Evolutionary conservation across 2,329 filamentous ascomycete species (phyloP), one percentile per base, ranked within the genome.

Genomic region (Grosmannia huntii): DNA sequence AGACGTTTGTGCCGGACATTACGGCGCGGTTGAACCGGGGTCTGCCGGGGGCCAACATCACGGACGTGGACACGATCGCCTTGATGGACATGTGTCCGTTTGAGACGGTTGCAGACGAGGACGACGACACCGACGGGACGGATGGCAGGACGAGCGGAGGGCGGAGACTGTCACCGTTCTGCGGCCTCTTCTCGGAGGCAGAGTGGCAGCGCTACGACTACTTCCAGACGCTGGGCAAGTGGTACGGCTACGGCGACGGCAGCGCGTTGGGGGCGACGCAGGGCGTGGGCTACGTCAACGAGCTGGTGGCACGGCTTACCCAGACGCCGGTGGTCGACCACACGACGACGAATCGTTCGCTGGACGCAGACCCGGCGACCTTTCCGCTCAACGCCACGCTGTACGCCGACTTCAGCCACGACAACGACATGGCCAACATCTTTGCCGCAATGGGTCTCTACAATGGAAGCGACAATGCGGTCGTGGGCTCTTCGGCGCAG

Each of bases 61-160:
- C 79, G 3, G 67, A 76, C 14, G 66, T 73, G 1, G 84, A 92
- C 38, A 81, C 84, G 0, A 74, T 90, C 59, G 80, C 79, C 59
- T 68, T 96, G 38, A 96, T 96, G 90, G 90, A 96, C 65, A 76
- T 96, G 60, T 96, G 91, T 66, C 85, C 91, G 0, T 96, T 90
- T 72, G 80, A 86, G 64, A 92, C 89, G 0, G 83, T 95, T n/a
- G 83, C 85, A 10, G 75, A 81, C 6, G 66, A 71, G 0, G 71
- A 77, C 3, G 27, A n/a, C 6, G 79, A n/a, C 6, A 79, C 74
- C 5, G 76, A 71, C 41, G 27, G 49, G 25, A 23, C 28, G 21
- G 27, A 48, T 36, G 23, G 23, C 14, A 36, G 11, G 27, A 48
- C 12, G 12, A 25, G 51, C 25, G 62, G 41, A 28, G 60, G 57